A percentile compares a stretch with the other conserved stretches of the same genome.
phyloP scores from a whole-genome alignment of 1,284 basidiomycete species.

The Bjerkandera adusta region DNA sequence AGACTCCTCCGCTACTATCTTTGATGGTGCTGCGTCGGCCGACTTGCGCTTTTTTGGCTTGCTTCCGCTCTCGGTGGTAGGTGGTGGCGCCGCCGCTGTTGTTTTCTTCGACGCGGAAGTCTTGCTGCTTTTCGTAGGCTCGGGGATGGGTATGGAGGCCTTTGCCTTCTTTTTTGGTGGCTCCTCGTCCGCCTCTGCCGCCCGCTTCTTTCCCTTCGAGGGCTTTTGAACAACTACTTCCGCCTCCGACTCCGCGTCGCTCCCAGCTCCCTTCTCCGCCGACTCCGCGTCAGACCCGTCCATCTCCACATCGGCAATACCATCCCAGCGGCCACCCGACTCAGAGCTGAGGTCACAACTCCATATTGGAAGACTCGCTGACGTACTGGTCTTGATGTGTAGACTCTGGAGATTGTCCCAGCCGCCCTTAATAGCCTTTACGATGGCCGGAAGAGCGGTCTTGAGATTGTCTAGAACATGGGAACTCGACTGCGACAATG shows the following conservation, averaged over 20 bases:
- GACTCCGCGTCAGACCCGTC: slow-evolving; percentile 22
- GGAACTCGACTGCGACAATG: slow-evolving; percentile 66
- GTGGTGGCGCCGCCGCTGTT: background rate
- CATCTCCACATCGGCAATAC: slow-evolving; percentile 38
- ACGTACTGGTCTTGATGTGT: slow-evolving; percentile 88
- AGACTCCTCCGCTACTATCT: background rate
- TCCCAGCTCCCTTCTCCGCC: slow-evolving; percentile 31
- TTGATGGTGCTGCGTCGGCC: background rate
- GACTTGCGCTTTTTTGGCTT: slow-evolving; percentile 8
- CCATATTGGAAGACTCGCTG: slow-evolving; percentile 90
- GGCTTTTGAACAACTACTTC: slow-evolving; percentile 20
- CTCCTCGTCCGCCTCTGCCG: slow-evolving; percentile 32
- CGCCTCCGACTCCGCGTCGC: slow-evolving; percentile 28
- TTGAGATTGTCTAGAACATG: slow-evolving; percentile 83
- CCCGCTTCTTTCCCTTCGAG: slow-evolving; percentile 43
- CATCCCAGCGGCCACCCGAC: slow-evolving; percentile 63
- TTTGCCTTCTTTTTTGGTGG: slow-evolving; percentile 34
- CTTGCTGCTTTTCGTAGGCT: slow-evolving; percentile 5
- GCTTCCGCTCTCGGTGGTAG: background rate
- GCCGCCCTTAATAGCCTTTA: slow-evolving; percentile 69
- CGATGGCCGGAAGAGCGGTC: slow-evolving; percentile 77
- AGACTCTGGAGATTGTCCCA: slow-evolving; percentile 94
- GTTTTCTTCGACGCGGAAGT: background rate
- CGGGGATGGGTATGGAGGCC: slow-evolving; percentile 18
- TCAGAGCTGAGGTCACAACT: slow-evolving; percentile 65